A percentile compares a stretch with the other conserved stretches of the same genome.
Conservation (phyloP, 2,329 filamentous ascomycete genomes). For the Aspergillus fijiensis region DNA sequence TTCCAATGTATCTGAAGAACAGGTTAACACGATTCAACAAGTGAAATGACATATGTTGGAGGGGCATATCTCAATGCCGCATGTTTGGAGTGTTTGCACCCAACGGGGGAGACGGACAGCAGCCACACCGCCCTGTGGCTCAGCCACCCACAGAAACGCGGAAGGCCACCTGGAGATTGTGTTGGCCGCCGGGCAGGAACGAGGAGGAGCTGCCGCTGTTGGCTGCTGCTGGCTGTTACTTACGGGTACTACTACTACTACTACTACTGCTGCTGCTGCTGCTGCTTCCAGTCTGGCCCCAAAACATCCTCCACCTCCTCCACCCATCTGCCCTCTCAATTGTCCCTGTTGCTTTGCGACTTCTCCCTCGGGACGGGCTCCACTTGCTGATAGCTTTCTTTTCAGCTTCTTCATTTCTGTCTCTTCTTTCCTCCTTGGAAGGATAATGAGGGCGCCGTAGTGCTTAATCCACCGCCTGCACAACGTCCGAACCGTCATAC, state of each 20-base stretch:
- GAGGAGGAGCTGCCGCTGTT: conserved; percentile 18
- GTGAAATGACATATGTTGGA: background rate
- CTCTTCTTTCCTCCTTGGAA: conserved; percentile 5
- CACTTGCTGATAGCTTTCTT: background rate
- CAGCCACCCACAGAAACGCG: conserved; percentile 31
- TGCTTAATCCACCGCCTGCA: conserved; percentile 25
- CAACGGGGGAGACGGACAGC: background rate
- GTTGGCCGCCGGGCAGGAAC: conserved; percentile 16
- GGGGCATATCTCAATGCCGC: conserved; percentile 25
- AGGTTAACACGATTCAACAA: background rate
- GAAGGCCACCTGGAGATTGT: conserved; percentile 43
- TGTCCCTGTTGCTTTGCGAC: conserved; percentile 2
- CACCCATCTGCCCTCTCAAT: conserved; percentile 12
- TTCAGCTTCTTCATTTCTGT: background rate
- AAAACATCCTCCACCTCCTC: conserved; percentile 17
- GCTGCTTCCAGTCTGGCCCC: background rate
- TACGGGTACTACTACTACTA: background rate
- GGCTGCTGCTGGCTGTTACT: background rate
- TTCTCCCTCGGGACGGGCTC: background rate
- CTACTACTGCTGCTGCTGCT: too few relatives aligned
- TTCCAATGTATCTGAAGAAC: background rate
- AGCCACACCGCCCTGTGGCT: conserved; percentile 25
- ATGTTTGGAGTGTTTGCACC: conserved; percentile 42
- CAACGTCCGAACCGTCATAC: conserved; percentile 16
- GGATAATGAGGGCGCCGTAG: conserved; percentile 36